A percentile compares a stretch with the other conserved stretches of the same genome.
Conservation (phyloP, 805 yeast species). For the Pichia phayaonensis region DNA sequence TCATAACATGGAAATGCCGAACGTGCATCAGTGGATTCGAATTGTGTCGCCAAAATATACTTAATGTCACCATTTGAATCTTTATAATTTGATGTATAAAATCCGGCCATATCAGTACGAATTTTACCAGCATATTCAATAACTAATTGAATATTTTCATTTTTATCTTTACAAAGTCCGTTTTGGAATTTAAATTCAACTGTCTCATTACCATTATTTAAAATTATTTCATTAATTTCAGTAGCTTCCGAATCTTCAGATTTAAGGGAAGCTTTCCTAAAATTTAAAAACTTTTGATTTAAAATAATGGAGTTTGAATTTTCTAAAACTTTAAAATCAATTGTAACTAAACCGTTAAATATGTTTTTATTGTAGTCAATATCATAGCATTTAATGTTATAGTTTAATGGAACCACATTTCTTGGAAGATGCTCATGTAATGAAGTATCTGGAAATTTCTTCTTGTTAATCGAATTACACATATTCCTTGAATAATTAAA, state of each 20-base stretch:
- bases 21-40: slow-evolving; percentile 53
- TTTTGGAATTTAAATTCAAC: slow-evolving; percentile 45
- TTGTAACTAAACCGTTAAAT: slow-evolving; percentile 40
- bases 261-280: slow-evolving; percentile 20
- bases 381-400: slow-evolving; percentile 52
- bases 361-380: slow-evolving; percentile 45
- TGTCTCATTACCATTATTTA: slow-evolving; percentile 45
- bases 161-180: slow-evolving; percentile 26
- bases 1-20: slow-evolving; percentile 53
- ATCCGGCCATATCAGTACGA: slow-evolving; percentile 51
- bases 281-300: slow-evolving; percentile 39
- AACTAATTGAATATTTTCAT: slow-evolving; percentile 26
- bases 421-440: slow-evolving; percentile 37
- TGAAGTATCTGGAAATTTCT: slow-evolving; percentile 28
- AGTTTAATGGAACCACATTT: slow-evolving; percentile 65
- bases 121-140: slow-evolving; percentile 36
- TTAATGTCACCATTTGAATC: slow-evolving; percentile 31
- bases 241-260: slow-evolving; percentile 19
- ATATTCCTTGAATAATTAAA: neutral
- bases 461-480: slow-evolving; percentile 1
- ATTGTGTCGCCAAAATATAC: slow-evolving; percentile 44
- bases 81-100: slow-evolving; percentile 40
- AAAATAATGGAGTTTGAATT: slow-evolving; percentile 39
- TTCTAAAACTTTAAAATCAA: slow-evolving; percentile 38
- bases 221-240: slow-evolving; percentile 16